Evolutionary conservation across 1,284 basidiomycete species (phyloP).

Genomic region (Laetiporus sulphureus): DNA sequence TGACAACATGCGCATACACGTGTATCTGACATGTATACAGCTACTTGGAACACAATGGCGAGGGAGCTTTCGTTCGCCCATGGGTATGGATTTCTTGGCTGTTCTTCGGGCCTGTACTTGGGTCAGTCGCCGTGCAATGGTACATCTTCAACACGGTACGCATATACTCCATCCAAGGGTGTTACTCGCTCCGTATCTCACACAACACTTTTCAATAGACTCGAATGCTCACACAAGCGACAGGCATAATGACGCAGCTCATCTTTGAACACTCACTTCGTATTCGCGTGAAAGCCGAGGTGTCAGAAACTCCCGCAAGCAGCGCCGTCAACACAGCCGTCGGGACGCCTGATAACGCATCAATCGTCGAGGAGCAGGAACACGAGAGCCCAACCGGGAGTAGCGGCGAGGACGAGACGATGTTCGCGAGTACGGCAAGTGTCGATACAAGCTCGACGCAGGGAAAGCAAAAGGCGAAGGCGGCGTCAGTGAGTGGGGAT

Average conservation of each 20-base stretch:
- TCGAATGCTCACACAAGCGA: slow-evolving; percentile 40
- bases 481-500: slow-evolving; percentile 3
- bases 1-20: background rate
- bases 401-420: slow-evolving; percentile 13
- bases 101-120: slow-evolving; percentile 45
- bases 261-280: slow-evolving; percentile 63
- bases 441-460: background rate
- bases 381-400: background rate
- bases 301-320: slow-evolving; percentile 11
- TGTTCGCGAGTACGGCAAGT: slow-evolving; percentile 6
- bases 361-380: slow-evolving; percentile 10
- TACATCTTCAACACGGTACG: slow-evolving; percentile 18
- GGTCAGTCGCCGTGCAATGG: slow-evolving; percentile 32
- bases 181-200: background rate
- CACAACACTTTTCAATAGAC: slow-evolving; percentile 19
- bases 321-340: slow-evolving; percentile 6
- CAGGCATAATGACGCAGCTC: slow-evolving; percentile 59
- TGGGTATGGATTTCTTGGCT: slow-evolving; percentile 57
- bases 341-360: slow-evolving; percentile 17
- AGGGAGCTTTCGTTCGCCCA: slow-evolving; percentile 30
- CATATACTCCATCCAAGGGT: background rate
- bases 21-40: slow-evolving; percentile 7
- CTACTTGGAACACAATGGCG: slow-evolving; percentile 35
- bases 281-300: slow-evolving; percentile 53
- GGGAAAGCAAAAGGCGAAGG: slow-evolving; percentile 3